A percentile compares a stretch with the other conserved stretches of the same genome.
These are phyloP conservation scores for Xylaria sp. DNA, from an alignment of 2,329 filamentous ascomycete genomes.

Conservation along the genomic window DNA sequence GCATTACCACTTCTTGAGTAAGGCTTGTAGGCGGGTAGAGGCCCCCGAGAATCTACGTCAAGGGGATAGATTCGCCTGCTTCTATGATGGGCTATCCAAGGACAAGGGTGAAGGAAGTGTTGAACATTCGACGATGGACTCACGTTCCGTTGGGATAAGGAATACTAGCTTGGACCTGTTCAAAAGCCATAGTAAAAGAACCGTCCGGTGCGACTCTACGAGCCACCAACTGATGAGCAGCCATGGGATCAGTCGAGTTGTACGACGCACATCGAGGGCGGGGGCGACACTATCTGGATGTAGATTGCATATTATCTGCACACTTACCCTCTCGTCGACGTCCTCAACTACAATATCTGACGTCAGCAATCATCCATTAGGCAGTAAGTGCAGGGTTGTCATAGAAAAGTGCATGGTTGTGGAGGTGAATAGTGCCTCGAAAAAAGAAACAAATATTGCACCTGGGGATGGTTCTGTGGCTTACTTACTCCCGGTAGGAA, in stretches of 20 bases:
- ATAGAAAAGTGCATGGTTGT: neutral
- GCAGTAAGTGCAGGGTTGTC: neutral
- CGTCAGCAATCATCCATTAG: neutral
- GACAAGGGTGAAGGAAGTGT: neutral
- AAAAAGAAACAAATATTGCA: neutral
- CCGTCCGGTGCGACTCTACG: neutral
- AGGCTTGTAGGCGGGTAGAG: neutral
- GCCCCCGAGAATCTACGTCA: neutral
- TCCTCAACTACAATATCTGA: neutral
- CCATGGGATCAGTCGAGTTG: neutral
- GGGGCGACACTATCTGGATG: neutral
- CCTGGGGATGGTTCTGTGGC: neutral
- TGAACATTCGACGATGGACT: neutral
- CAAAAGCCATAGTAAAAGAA: conserved; percentile 15
- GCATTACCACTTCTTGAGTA: neutral
- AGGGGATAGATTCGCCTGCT: neutral
- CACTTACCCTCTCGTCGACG: conserved; percentile 4
- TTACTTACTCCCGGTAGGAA: neutral
- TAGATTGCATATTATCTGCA: neutral
- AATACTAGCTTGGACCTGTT: conserved; percentile 25
- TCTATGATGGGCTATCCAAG: neutral
- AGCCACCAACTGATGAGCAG: neutral
- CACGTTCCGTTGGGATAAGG: conserved; percentile 23
- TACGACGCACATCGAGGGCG: neutral
- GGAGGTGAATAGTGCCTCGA: neutral